Conservation (phyloP, 371 early-diverging fungal species). For the Neoconidiobolus thromboides region DNA sequence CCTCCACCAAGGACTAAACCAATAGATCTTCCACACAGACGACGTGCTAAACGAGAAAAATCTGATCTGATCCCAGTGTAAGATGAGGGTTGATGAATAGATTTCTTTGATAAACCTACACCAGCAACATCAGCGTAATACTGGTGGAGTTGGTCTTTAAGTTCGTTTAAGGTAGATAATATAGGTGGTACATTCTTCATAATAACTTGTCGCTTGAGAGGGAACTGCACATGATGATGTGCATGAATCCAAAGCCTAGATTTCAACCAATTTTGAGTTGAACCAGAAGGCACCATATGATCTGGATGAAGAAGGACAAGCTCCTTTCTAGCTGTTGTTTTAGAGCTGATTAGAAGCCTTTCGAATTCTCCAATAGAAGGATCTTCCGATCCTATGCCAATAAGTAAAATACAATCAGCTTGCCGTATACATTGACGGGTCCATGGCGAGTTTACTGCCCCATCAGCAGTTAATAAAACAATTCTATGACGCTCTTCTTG, state of each 20-base stretch:
- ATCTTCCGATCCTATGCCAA: constrained; percentile 78
- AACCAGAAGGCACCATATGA: constrained; percentile 53
- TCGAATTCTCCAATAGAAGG: constrained; percentile 83
- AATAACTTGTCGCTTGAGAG: constrained; percentile 15
- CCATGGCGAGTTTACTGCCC: constrained; percentile 79
- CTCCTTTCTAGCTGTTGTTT: constrained; percentile 92
- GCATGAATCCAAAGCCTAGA: constrained; percentile 86
- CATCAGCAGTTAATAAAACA: constrained; percentile 86
- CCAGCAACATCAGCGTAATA: constrained; percentile 13
- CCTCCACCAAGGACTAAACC: constrained; percentile 99
- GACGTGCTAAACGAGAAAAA: constrained; percentile 79
- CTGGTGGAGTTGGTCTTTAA: constrained; percentile 41
- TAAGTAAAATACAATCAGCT: constrained; percentile 84
- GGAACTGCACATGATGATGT: constrained; percentile 92
- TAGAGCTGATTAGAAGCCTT: constrained; percentile 70
- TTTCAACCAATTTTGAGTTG: constrained; percentile 82
- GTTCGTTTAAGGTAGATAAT: constrained; percentile 36
- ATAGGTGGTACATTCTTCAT: constrained; percentile 25
- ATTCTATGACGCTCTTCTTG: constrained; percentile 76
- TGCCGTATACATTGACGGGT: constrained; percentile 92
- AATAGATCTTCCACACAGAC: constrained; percentile 82
- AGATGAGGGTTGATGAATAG: constrained; percentile 8
- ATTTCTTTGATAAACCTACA: constrained; percentile 6
- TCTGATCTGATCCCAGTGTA: constrained; percentile 32
- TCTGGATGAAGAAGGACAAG: constrained; percentile 73